phyloP scores from a whole-genome alignment of 2,329 filamentous ascomycete genomes.

The Penicillium expansum region DNA sequence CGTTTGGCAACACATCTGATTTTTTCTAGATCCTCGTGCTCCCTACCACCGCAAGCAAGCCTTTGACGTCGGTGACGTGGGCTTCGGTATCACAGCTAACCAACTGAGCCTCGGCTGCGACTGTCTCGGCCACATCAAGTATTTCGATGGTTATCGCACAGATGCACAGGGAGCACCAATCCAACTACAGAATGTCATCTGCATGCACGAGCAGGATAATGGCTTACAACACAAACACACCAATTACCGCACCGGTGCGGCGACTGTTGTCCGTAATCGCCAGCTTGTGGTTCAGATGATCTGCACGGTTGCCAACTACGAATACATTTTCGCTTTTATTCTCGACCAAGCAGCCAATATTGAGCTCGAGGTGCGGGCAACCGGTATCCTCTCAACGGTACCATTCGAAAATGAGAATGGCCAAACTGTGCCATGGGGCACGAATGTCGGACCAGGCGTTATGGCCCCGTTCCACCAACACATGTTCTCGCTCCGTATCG shows the following conservation, averaged over 20 bases:
- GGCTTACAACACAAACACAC: slow-evolving; percentile 72
- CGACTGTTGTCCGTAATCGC: slow-evolving; percentile 62
- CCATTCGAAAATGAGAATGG: slow-evolving; percentile 62
- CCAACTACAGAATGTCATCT: slow-evolving; percentile 63
- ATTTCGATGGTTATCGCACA: slow-evolving; percentile 59
- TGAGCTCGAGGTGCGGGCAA: slow-evolving; percentile 66
- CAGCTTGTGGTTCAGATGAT: slow-evolving; percentile 68
- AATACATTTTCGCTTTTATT: slow-evolving; percentile 70
- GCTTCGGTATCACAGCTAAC: slow-evolving; percentile 66
- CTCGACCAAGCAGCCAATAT: slow-evolving; percentile 70
- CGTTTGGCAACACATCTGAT: neutral
- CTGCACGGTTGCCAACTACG: slow-evolving; percentile 70
- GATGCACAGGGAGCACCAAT: slow-evolving; percentile 59
- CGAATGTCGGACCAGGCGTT: slow-evolving; percentile 67
- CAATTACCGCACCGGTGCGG: slow-evolving; percentile 65
- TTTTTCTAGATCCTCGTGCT: slow-evolving; percentile 56
- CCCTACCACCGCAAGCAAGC: slow-evolving; percentile 70
- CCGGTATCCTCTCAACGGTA: slow-evolving; percentile 65
- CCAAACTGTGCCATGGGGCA: slow-evolving; percentile 64
- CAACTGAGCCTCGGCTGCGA: slow-evolving; percentile 69
- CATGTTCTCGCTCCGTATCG: slow-evolving; percentile 67
- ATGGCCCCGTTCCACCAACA: slow-evolving; percentile 72
- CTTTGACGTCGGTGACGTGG: slow-evolving; percentile 68
- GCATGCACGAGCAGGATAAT: slow-evolving; percentile 68
- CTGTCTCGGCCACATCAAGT: slow-evolving; percentile 68